phyloP scores from a whole-genome alignment of 1,139 yeast genomes.

The Pneumocystis wakefieldiae region DNA sequence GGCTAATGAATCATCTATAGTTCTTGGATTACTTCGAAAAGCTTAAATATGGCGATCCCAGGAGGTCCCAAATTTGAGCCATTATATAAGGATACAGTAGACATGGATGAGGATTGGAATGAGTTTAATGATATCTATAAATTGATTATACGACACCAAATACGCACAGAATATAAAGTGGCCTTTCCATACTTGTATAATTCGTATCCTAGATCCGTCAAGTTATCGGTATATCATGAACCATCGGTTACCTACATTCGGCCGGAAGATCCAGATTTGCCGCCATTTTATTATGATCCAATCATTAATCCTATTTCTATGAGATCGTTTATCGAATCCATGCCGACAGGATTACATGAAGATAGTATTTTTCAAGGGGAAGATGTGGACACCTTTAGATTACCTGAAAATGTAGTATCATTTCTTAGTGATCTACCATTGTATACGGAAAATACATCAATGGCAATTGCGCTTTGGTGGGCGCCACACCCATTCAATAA shows the following conservation, averaged over 20 bases:
- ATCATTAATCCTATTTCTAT: slow-evolving; percentile 43
- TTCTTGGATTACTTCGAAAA: slow-evolving; percentile 55
- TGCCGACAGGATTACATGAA: slow-evolving; percentile 17
- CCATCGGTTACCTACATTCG: slow-evolving; percentile 39
- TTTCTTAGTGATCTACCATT: slow-evolving; percentile 33
- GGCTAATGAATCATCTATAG: neutral
- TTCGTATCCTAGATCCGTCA: slow-evolving; percentile 55
- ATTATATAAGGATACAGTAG: slow-evolving; percentile 54
- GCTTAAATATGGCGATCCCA: slow-evolving; percentile 70
- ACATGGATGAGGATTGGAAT: slow-evolving; percentile 53
- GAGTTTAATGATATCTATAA: slow-evolving; percentile 84
- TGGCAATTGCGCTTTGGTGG: slow-evolving; percentile 53
- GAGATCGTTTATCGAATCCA: slow-evolving; percentile 20
- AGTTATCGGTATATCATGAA: slow-evolving; percentile 44
- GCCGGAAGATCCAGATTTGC: slow-evolving; percentile 36
- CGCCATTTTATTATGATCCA: slow-evolving; percentile 44
- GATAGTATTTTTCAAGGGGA: slow-evolving; percentile 20
- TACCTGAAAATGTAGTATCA: slow-evolving; percentile 34
- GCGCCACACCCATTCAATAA: slow-evolving; percentile 79
- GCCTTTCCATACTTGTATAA: slow-evolving; percentile 80
- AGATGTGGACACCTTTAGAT: slow-evolving; percentile 26
- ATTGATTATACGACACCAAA: slow-evolving; percentile 60
- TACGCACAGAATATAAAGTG: slow-evolving; percentile 69
- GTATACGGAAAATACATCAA: slow-evolving; percentile 36
- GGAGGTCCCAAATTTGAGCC: slow-evolving; percentile 97